phyloP scores from a whole-genome alignment of 192 early-diverging fungal genomes.

The Nowakowskiella sp. region DNA sequence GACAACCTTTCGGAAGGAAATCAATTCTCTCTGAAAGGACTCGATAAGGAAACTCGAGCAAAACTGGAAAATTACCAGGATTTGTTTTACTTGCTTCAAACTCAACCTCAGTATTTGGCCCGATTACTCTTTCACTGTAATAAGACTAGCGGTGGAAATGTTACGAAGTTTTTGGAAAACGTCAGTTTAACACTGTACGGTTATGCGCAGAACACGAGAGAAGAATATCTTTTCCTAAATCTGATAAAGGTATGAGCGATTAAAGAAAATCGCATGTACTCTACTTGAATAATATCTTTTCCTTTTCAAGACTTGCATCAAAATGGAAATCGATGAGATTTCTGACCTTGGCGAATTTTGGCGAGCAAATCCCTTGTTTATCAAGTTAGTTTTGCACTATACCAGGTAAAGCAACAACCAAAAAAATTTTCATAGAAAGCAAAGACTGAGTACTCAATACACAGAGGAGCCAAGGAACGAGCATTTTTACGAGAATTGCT shows the following conservation, averaged over 20 bases:
- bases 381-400: conserved; percentile 93
- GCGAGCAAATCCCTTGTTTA: conserved; percentile 92
- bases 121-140: conserved; percentile 80
- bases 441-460: neutral
- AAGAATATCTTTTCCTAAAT: conserved; percentile 92
- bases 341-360: conserved; percentile 81
- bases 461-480: conserved; percentile 86
- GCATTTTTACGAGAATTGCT: conserved; percentile 81
- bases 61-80: conserved; percentile 81
- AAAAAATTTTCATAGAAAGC: conserved; percentile 14
- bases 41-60: conserved; percentile 79
- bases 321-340: conserved; percentile 82
- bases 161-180: conserved; percentile 78
- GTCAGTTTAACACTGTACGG: conserved; percentile 90
- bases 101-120: conserved; percentile 87
- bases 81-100: conserved; percentile 94
- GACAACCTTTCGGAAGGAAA: conserved; percentile 18
- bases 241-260: conserved; percentile 65
- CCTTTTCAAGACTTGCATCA: conserved; percentile 45
- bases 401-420: too few species aligned
- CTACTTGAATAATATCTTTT: conserved; percentile 12
- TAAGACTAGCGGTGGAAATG: conserved; percentile 59
- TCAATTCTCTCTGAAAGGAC: conserved; percentile 61
- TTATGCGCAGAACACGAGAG: conserved; percentile 92
- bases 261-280: neutral